Percentiles rank a stretch among this genome's conserved stretches.
Conservation (phyloP, 257 asterid species). For the Nicotiana knightiana region DNA sequence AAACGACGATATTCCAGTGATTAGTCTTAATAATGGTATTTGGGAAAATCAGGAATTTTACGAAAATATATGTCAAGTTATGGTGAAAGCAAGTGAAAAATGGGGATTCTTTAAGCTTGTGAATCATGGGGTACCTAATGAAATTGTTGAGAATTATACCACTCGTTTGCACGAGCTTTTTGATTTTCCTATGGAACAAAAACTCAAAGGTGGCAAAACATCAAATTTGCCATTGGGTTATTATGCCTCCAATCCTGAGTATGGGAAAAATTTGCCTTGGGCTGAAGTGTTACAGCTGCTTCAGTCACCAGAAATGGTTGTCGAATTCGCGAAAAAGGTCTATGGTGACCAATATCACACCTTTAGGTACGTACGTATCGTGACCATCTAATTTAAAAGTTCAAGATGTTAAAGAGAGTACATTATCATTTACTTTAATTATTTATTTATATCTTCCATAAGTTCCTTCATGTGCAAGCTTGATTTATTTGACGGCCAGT, state of each 20-base stretch:
- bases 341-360: conserved; percentile 12
- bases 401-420: background rate
- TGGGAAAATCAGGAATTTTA: background rate
- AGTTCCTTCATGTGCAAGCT: too few species aligned
- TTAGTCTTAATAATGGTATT: conserved; percentile 9
- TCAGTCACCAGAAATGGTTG: conserved; percentile 17
- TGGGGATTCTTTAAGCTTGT: conserved; percentile 27
- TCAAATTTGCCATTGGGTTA: conserved; percentile 19
- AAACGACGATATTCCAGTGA: conserved; percentile 20
- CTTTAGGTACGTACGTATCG: conserved; percentile 9
- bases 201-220: conserved; percentile 17
- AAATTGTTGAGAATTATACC: background rate
- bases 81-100: conserved; percentile 24
- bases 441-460: background rate
- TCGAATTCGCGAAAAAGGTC: conserved; percentile 11
- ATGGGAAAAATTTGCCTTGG: conserved; percentile 23
- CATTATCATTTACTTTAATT: background rate
- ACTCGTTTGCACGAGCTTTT: conserved; percentile 8
- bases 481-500: background rate
- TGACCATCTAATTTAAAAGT: background rate
- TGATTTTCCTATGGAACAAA: conserved; percentile 22
- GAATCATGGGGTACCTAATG: conserved; percentile 19
- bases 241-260: conserved; percentile 19
- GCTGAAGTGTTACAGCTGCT: conserved; percentile 24
- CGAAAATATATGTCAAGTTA: background rate